phyloP scores from a whole-genome alignment of 495 filamentous ascomycete species.

The Bacidia rubella region DNA sequence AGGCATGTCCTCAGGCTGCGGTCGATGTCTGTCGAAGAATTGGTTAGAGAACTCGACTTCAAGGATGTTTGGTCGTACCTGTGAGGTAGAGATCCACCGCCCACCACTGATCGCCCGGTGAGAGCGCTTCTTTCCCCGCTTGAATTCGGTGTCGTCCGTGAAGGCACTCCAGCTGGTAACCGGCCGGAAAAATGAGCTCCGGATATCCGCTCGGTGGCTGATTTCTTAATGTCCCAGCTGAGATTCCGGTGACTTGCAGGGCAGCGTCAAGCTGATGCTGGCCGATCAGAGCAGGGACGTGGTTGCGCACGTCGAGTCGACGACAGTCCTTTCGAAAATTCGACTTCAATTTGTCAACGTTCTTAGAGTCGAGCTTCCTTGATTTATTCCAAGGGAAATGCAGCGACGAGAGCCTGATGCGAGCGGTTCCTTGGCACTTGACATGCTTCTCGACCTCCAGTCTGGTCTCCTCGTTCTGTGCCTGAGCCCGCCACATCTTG shows the following conservation, averaged over 20 bases:
- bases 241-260: too few species aligned
- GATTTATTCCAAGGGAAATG: neutral
- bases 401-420: constrained; percentile 1
- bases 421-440: neutral
- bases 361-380: constrained; percentile 2
- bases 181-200: constrained; percentile 7
- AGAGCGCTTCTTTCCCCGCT: neutral
- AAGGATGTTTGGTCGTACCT: neutral
- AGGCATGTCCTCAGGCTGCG: constrained; percentile 6
- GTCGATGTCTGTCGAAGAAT: neutral
- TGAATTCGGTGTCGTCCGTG: neutral
- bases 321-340: constrained; percentile 1
- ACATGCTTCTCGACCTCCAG: neutral
- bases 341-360: constrained; percentile 5
- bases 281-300: too few species aligned
- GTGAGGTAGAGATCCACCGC: neutral
- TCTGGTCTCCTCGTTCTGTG: neutral
- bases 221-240: too few species aligned
- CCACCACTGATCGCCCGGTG: neutral
- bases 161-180: constrained; percentile 4
- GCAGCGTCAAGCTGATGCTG: too few species aligned
- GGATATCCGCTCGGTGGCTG: neutral
- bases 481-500: neutral
- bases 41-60: neutral
- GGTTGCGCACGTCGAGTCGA: too few species aligned